phyloP scores from a whole-genome alignment of 768 basidiomycete species.

The Boletus rubroflammeus region DNA sequence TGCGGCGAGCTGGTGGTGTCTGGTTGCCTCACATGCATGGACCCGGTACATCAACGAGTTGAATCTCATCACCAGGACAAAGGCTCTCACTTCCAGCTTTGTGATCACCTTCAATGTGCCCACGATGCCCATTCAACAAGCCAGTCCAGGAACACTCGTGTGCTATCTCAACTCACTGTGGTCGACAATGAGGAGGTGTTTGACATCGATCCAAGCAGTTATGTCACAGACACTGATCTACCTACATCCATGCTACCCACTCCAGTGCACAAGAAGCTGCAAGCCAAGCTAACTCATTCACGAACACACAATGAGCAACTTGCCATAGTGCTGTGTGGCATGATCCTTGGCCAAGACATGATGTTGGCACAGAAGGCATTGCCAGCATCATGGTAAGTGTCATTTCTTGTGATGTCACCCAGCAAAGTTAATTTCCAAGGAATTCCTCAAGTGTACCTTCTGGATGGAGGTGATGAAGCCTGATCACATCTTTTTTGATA shows the following conservation, averaged over 20 bases:
- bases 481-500: constrained; percentile 2
- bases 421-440: background rate
- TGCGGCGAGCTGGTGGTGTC: too few species aligned
- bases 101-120: too few species aligned
- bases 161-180: background rate
- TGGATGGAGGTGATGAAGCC: background rate
- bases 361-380: constrained; percentile 3
- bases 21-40: too few species aligned
- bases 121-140: too few species aligned
- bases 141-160: too few species aligned
- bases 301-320: constrained; percentile 4
- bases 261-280: background rate
- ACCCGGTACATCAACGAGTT: too few species aligned
- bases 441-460: constrained; percentile 6
- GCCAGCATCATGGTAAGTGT: background rate
- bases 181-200: background rate
- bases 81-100: too few species aligned
- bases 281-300: background rate
- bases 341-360: background rate
- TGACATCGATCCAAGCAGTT: background rate
- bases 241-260: too few species aligned
- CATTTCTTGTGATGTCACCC: too few species aligned
- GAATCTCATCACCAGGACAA: too few species aligned
- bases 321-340: background rate
- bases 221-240: too few species aligned